Percentiles rank a stretch among this genome's conserved stretches.
phyloP scores from a whole-genome alignment of 371 early-diverging fungal genomes.

The Dinochytrium kinnereticum region DNA sequence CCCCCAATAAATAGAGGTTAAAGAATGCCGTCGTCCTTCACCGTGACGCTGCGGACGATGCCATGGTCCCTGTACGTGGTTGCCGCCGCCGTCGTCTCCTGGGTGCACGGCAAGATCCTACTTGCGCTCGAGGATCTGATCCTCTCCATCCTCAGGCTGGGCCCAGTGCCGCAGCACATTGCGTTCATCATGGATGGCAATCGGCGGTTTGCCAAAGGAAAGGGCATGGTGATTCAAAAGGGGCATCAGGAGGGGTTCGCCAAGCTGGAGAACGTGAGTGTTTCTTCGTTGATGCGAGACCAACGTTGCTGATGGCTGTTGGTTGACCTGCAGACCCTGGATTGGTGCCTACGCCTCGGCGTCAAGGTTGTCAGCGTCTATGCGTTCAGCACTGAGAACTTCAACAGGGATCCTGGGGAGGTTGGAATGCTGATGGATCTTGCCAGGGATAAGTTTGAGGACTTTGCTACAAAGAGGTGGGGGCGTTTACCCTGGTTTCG shows the following conservation, averaged over 20 bases:
- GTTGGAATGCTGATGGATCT: constrained; percentile 90
- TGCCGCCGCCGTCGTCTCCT: background rate
- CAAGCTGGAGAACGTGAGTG: constrained; percentile 64
- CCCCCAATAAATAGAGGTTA: background rate
- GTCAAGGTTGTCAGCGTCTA: constrained; percentile 93
- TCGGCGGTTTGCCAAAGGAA: constrained; percentile 81
- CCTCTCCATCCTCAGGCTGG: constrained; percentile 44
- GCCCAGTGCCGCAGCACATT: constrained; percentile 91
- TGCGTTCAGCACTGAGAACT: constrained; percentile 98
- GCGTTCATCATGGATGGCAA: constrained; percentile 99
- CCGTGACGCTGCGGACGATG: background rate
- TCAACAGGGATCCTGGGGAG: constrained; percentile 85
- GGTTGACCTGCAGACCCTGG: constrained; percentile 74
- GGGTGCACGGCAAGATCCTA: background rate
- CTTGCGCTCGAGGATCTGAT: background rate
- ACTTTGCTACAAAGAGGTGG: constrained; percentile 75
- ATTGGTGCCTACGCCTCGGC: constrained; percentile 86
- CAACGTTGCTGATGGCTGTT: background rate
- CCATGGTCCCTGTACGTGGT: background rate
- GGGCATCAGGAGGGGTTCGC: constrained; percentile 90
- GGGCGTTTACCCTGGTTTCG: background rate
- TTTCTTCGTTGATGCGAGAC: background rate
- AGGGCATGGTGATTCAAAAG: constrained; percentile 56
- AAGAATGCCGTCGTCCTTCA: background rate
- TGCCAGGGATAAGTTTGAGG: constrained; percentile 75